Conservation (phyloP, 1,139 yeast genomes). For the Kluyveromyces sp. region DNA sequence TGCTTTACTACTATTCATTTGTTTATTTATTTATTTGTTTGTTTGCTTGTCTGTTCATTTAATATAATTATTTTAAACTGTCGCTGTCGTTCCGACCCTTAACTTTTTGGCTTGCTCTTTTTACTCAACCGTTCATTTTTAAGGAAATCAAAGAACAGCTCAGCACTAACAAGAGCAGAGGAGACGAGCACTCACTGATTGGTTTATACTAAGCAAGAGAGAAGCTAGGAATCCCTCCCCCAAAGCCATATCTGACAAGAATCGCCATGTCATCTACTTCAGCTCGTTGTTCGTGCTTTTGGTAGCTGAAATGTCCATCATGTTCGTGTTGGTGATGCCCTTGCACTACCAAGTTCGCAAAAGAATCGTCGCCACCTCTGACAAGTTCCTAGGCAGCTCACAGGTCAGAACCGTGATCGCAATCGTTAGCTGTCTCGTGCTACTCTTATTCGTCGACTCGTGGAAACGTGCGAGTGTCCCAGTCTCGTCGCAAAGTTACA, state of each 20-base stretch:
- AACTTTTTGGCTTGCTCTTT: too few species aligned
- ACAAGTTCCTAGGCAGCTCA: conserved; percentile 31
- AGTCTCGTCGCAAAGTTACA: conserved; percentile 11
- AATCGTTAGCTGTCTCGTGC: conserved; percentile 41
- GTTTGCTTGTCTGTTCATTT: too few species aligned
- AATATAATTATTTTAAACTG: too few species aligned
- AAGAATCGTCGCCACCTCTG: conserved; percentile 36
- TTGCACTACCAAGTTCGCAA: conserved; percentile 50
- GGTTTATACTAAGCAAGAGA: too few species aligned
- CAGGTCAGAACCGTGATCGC: conserved; percentile 44
- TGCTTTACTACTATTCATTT: too few species aligned
- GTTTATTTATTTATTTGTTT: too few species aligned
- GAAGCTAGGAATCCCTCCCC: too few species aligned
- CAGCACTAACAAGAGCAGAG: too few species aligned
- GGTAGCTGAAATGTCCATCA: conserved; percentile 45
- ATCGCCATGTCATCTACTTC: conserved; percentile 31
- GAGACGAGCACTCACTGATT: too few species aligned
- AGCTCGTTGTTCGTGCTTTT: conserved; percentile 33
- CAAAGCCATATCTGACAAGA: neutral
- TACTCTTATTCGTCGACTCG: conserved; percentile 54
- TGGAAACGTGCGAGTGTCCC: conserved; percentile 39
- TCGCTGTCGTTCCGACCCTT: too few species aligned
- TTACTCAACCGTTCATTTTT: too few species aligned
- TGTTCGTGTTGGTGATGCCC: conserved; percentile 52
- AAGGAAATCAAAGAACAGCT: too few species aligned